A percentile compares a stretch with the other conserved stretches of the same genome.
Conservation (phyloP, 768 basidiomycete species). For the Phylloporus sp. region DNA sequence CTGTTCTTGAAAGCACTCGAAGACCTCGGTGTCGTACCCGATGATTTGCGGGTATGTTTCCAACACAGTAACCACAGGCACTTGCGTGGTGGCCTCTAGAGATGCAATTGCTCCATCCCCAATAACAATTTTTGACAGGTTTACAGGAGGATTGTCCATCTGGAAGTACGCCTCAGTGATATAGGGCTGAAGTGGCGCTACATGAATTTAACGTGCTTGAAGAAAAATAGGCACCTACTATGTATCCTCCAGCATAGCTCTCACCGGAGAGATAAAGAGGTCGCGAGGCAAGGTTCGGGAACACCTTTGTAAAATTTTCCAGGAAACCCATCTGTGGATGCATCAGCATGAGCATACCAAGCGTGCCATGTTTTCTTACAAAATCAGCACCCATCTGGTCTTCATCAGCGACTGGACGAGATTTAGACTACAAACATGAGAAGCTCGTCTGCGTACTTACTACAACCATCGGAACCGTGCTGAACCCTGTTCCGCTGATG, state of each 20-base stretch:
- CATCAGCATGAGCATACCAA: background rate
- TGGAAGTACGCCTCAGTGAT: slow-evolving; percentile 67
- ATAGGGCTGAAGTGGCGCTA: slow-evolving; percentile 50
- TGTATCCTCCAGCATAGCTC: slow-evolving; percentile 68
- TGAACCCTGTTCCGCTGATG: slow-evolving; percentile 53
- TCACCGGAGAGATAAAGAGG: slow-evolving; percentile 67
- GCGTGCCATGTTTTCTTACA: slow-evolving; percentile 25
- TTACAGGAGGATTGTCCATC: slow-evolving; percentile 57
- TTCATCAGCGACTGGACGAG: slow-evolving; percentile 46
- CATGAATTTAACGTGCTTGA: background rate
- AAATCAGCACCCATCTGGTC: slow-evolving; percentile 54
- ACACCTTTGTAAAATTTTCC: slow-evolving; percentile 64
- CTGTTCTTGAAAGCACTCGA: slow-evolving; percentile 64
- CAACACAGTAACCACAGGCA: slow-evolving; percentile 58
- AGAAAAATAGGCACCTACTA: slow-evolving; percentile 43
- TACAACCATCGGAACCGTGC: slow-evolving; percentile 54
- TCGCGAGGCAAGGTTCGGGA: slow-evolving; percentile 61
- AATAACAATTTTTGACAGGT: slow-evolving; percentile 59
- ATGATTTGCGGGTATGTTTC: slow-evolving; percentile 74
- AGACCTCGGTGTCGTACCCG: slow-evolving; percentile 62
- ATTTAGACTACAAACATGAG: background rate
- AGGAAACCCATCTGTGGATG: slow-evolving; percentile 59
- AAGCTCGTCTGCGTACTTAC: no score
- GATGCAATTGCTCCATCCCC: slow-evolving; percentile 59
- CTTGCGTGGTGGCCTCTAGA: slow-evolving; percentile 42